Percentiles rank a stretch among this genome's conserved stretches.
phyloP scores from a whole-genome alignment of 306 rosid genomes.

The Casuarina glauca region DNA sequence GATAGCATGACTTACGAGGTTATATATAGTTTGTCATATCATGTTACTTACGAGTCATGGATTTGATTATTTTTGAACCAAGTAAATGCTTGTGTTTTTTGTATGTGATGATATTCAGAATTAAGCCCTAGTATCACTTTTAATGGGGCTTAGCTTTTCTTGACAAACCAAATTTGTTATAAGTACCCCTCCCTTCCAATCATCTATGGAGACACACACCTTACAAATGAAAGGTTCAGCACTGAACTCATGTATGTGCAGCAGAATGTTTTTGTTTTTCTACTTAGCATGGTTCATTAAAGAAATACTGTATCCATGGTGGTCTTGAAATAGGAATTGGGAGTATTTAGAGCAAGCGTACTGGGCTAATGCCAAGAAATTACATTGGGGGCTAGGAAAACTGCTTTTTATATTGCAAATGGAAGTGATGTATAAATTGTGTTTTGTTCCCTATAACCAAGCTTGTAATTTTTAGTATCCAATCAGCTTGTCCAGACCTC shows the following conservation, averaged over 20 bases:
- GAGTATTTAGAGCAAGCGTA: not conserved
- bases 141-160: not conserved
- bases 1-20: constrained; percentile 98
- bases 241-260: not conserved
- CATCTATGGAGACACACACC: not conserved
- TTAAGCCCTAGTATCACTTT: not conserved
- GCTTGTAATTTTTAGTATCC: not conserved
- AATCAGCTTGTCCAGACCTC: not conserved
- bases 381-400: not conserved
- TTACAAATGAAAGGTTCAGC: not conserved
- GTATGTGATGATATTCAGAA: not conserved
- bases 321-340: not conserved
- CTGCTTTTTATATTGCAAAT: not conserved
- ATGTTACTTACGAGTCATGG: not conserved
- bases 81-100: not conserved
- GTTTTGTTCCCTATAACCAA: not conserved
- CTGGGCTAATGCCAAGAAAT: not conserved
- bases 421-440: not conserved
- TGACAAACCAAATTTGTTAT: not conserved
- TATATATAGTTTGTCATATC: constrained; percentile 9
- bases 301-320: not conserved
- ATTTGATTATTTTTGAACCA: not conserved
- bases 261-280: not conserved
- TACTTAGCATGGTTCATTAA: not conserved
- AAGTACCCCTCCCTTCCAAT: not conserved